A percentile compares a stretch with the other conserved stretches of the same genome.
Evolutionary conservation across 768 basidiomycete genomes (phyloP).

Genomic region (Polyporus arcularius): DNA sequence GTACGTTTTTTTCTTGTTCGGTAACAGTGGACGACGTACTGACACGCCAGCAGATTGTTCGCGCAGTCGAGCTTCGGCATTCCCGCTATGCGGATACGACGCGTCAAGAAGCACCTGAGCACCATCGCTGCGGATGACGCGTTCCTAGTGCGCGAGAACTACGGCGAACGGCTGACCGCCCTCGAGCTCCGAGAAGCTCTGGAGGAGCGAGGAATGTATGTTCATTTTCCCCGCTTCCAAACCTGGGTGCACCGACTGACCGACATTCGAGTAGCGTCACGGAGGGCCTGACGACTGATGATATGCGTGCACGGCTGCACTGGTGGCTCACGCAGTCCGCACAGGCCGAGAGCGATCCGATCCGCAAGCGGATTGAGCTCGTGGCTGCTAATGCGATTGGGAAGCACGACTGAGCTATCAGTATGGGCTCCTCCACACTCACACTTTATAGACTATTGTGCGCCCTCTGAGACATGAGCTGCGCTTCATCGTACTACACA

Average conservation of each 20-base stretch:
- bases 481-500: not conserved
- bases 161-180: constrained; percentile 45
- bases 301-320: constrained; percentile 50
- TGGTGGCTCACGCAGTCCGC: constrained; percentile 58
- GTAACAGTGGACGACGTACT: constrained; percentile 1
- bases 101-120: constrained; percentile 39
- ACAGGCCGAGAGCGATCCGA: constrained; percentile 37
- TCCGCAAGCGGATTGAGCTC: constrained; percentile 54
- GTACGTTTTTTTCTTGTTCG: constrained; percentile 39
- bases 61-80: constrained; percentile 43
- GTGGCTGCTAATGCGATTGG: constrained; percentile 40
- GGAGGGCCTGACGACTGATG: constrained; percentile 40
- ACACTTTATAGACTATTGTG: not conserved
- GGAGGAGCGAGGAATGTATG: constrained; percentile 78
- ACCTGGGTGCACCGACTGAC: not conserved
- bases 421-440: not conserved
- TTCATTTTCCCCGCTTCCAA: constrained; percentile 11
- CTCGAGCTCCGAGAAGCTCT: constrained; percentile 66
- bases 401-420: constrained; percentile 6
- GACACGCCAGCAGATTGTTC: constrained; percentile 34
- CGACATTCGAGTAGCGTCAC: constrained; percentile 34
- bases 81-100: constrained; percentile 31
- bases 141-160: constrained; percentile 53
- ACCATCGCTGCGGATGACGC: constrained; percentile 61
- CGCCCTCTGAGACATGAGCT: not conserved